These are phyloP conservation scores for Pseudogymnoascus sp. DNA, from an alignment of 2,329 filamentous ascomycete genomes.

Conservation along the genomic window DNA sequence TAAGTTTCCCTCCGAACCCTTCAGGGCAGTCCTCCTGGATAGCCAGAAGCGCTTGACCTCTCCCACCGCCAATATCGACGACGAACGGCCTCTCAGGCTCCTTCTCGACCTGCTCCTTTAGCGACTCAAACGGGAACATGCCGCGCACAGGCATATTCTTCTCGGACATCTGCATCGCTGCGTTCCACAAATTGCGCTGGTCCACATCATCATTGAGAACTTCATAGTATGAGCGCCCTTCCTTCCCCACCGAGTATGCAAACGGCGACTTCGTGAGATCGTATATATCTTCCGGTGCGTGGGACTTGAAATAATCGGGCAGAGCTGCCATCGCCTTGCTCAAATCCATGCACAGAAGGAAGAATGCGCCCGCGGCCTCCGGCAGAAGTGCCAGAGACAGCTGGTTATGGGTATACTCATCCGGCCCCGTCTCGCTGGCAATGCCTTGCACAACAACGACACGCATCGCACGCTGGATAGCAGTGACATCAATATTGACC, in stretches of 20 bases:
- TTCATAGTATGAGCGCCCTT: conserved; percentile 22
- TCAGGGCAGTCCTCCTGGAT: conserved; percentile 15
- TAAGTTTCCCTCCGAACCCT: conserved; percentile 19
- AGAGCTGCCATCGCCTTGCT: conserved; percentile 14
- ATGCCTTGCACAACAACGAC: conserved; percentile 28
- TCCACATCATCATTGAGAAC: conserved; percentile 14
- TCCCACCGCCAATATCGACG: conserved; percentile 20
- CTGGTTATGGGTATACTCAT: conserved; percentile 30
- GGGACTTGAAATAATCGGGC: conserved; percentile 18
- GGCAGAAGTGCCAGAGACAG: conserved; percentile 27
- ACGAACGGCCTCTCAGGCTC: conserved; percentile 13
- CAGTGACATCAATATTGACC: conserved; percentile 27
- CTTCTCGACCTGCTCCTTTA: conserved; percentile 15
- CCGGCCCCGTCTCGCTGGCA: conserved; percentile 25
- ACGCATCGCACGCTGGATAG: conserved; percentile 29
- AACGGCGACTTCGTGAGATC: conserved; percentile 19
- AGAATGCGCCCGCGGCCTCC: conserved; percentile 26
- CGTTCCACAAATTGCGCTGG: conserved; percentile 17
- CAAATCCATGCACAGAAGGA: conserved; percentile 23
- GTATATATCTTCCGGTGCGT: conserved; percentile 16
- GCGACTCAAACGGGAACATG: conserved; percentile 18
- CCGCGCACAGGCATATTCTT: conserved; percentile 16
- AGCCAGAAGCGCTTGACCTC: conserved; percentile 15
- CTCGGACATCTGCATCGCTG: conserved; percentile 18
- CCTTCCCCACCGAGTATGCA: conserved; percentile 16